A percentile compares a stretch with the other conserved stretches of the same genome.
phyloP scores from a whole-genome alignment of 2,329 filamentous ascomycete genomes.

The Cordyceps cicadae region DNA sequence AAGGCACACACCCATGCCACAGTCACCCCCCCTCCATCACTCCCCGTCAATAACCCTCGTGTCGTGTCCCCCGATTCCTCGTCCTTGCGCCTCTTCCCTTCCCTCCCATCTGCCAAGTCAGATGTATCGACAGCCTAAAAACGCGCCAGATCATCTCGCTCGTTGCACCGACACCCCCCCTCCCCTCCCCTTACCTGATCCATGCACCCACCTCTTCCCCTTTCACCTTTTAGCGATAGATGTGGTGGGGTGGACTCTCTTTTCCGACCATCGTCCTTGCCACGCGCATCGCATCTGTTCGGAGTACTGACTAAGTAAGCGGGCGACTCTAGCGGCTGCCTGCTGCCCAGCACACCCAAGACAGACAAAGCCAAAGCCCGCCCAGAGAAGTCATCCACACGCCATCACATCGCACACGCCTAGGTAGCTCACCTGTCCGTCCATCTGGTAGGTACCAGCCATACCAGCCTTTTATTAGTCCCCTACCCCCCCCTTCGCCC shows the following conservation, averaged over 20 bases:
- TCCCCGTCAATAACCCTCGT: neutral
- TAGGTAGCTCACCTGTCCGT: slow-evolving; percentile 13
- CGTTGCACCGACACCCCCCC: neutral
- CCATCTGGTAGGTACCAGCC: slow-evolving; percentile 9
- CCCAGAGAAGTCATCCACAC: neutral
- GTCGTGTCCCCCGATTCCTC: neutral
- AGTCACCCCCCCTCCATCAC: neutral
- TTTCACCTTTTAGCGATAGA: neutral
- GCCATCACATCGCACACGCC: slow-evolving; percentile 2
- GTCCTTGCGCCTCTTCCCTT: neutral
- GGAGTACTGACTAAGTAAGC: slow-evolving; percentile 1
- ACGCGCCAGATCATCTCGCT: slow-evolving; percentile 26
- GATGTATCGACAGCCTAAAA: slow-evolving; percentile 30
- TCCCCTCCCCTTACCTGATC: neutral
- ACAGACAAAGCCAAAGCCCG: neutral
- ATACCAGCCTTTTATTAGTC: slow-evolving; percentile 7
- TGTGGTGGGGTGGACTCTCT: neutral
- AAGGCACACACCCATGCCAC: no score
- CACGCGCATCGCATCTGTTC: no score
- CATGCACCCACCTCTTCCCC: neutral
- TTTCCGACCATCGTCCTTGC: no score
- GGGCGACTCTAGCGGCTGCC: slow-evolving; percentile 24
- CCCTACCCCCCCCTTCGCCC: neutral
- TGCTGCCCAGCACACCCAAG: no score
- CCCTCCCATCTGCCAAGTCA: slow-evolving; percentile 25